Evolutionary conservation across 2,329 filamentous ascomycete genomes (phyloP), one percentile per base, ranked within the genome.

Genomic region (Cladosporium sp.): DNA sequence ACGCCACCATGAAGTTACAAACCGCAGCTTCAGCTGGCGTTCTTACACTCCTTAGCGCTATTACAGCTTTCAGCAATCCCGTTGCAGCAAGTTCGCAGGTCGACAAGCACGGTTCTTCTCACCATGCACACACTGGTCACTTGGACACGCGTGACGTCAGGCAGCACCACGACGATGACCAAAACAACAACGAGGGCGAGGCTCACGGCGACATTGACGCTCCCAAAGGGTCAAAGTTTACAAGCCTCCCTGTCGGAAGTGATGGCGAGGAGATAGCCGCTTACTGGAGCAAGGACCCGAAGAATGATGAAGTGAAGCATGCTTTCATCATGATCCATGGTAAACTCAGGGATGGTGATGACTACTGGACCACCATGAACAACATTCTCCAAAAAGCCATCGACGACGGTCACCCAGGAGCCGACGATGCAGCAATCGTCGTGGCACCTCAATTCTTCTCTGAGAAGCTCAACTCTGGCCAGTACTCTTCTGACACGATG

Each of bases 361-460:
- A 28, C 28, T 56, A 56, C 20, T 56, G 40, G 39, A 47, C 40
- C 34, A 56, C 52, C 19, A 56, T 56, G 52, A 47, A 49, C 40
- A 43, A 56, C 40, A 56, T 56, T 15, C 42, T 56, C 12, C 19
- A 56, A 28, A 17, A n/a, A 19, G 52, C 52, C 34, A 37, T 45
- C 14, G 52, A 56, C 17, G 52, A 28, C 8, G 34, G 47, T 19
- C 37, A 47, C 52, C 52, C 52, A 6, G 52, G 52, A 17, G 40
- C 42, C 8, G 52, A 56, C n/a, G 42, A 56, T 25, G 40, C 36
- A n/a, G 52, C 52, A 9, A 38, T 56, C 14, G 17, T 56, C 17
- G 52, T 56, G 3, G 52, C 52, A n/a, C 52, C 52, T 15, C 52
- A 56, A 15, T 56, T 56, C 52, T 56, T 56, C 30, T 56, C 52